phyloP scores from a whole-genome alignment of 75 land plant genomes.

The Chamaecyparis obtusa region DNA sequence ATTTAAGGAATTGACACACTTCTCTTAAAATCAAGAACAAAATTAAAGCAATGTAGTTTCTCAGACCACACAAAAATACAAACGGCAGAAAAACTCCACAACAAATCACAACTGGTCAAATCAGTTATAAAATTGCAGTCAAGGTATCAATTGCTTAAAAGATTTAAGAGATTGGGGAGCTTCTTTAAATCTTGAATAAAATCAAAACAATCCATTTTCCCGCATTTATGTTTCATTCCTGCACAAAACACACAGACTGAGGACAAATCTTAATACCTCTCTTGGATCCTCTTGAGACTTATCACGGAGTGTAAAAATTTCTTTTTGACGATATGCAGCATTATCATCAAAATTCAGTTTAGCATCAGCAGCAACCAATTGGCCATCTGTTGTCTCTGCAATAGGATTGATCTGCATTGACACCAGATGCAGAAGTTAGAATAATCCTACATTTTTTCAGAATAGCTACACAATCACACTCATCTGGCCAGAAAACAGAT shows the following conservation, averaged over 20 bases:
- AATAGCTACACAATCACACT: neutral
- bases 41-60: neutral
- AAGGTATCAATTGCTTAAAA: neutral
- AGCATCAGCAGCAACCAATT: constrained; percentile 94
- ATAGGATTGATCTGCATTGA: constrained; percentile 78
- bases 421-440: constrained; percentile 7
- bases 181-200: neutral
- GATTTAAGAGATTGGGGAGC: neutral
- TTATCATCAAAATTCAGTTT: constrained; percentile 98
- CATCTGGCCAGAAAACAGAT: neutral
- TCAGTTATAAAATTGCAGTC: neutral
- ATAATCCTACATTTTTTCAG: neutral
- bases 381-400: constrained; percentile 85
- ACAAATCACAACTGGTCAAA: neutral
- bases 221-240: neutral
- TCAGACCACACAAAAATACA: neutral
- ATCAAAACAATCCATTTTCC: neutral
- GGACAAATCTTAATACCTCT: constrained; percentile 52
- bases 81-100: neutral
- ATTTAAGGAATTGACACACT: neutral
- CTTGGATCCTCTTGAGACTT: constrained; percentile 94
- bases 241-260: neutral
- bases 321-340: constrained; percentile 92
- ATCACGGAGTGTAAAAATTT: constrained; percentile 90
- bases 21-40: neutral